Evolutionary conservation across 495 filamentous ascomycete genomes (phyloP).

Genomic region (Aspergillus bridgeri): DNA sequence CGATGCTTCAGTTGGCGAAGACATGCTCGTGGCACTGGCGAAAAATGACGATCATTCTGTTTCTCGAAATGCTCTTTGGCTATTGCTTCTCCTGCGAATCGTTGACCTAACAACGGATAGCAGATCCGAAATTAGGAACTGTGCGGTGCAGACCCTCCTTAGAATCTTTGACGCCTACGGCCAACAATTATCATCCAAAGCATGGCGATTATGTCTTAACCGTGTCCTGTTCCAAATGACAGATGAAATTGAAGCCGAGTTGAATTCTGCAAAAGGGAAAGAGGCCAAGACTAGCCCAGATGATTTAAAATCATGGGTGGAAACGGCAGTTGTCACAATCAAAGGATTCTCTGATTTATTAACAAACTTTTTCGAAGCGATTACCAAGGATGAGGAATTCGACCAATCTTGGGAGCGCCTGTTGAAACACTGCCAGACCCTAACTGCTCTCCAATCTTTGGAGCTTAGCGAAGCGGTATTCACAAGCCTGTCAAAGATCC

Average conservation of each 20-base stretch:
- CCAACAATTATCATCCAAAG: conserved; percentile 69
- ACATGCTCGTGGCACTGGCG: conserved; percentile 33
- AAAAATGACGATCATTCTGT: conserved; percentile 34
- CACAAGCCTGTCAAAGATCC: conserved; percentile 61
- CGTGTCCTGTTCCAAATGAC: conserved; percentile 76
- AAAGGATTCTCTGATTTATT: conserved; percentile 66
- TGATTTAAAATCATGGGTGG: conserved; percentile 61
- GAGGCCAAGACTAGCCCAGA: conserved; percentile 19
- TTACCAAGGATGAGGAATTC: conserved; percentile 56
- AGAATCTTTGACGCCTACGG: conserved; percentile 90
- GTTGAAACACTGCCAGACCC: conserved; percentile 56
- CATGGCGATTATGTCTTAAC: conserved; percentile 81
- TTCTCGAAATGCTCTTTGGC: conserved; percentile 67
- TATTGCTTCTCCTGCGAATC: conserved; percentile 75
- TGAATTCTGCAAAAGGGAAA: conserved; percentile 21
- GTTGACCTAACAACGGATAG: conserved; percentile 72
- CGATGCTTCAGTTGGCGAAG: conserved; percentile 38
- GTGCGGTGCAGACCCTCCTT: conserved; percentile 84
- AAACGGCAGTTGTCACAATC: conserved; percentile 71
- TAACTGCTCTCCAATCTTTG: conserved; percentile 58
- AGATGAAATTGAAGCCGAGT: conserved; percentile 36
- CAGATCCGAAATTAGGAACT: conserved; percentile 84
- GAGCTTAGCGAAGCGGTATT: conserved; percentile 73
- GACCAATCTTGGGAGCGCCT: conserved; percentile 65
- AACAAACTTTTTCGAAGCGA: conserved; percentile 60